Evolutionary conservation across 2,329 filamentous ascomycete genomes (phyloP), one percentile per base, ranked within the genome.

Genomic region (Tetracladium maxilliforme): DNA sequence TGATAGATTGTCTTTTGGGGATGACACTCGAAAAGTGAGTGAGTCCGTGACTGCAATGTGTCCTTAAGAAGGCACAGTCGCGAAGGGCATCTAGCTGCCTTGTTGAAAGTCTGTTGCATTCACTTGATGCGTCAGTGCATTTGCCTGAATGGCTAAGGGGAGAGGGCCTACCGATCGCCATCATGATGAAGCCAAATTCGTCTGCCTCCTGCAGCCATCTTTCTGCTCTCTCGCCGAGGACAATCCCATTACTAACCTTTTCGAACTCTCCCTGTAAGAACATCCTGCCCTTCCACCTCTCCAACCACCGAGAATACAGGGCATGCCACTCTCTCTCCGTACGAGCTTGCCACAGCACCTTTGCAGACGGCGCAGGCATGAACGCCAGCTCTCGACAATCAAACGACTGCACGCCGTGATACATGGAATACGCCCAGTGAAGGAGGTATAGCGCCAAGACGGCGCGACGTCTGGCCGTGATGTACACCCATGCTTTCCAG

Each of bases 391-490:
- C 45, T 7, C 33, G 33, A 22, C 51, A 54, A 14, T 45, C 40
- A 28, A 49, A 53, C 12, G 42, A 40, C 6, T 39, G 40, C 6
- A 45, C 29, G 8, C 36, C 30, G 25, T 52, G 43, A 23, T 47
- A 43, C 3, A 48, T 41, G n/a, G 45, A 42, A 27, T 53, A 53
- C 4, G 45, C 42, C 50, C 50, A 55, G 24, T 54, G 43, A 7
- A 54, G 27, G 6, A 47, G 36, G 24, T 51, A 54, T 4, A 53
- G 33, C 6, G 41, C 30, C 16, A 51, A 33, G 2, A 52, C 34
- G 4, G 48, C 42, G 16, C 50, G 64, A 8, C 65, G 60, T 38
- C 72, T 72, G 22, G 54, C 52, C 32, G 71, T 69, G 35, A 73
- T 53, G 37, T 68, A 37, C 7, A 52, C 28, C 50, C 51, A 55